Conservation (phyloP, 192 early-diverging fungal genomes). For the Coemansia interrupta region DNA sequence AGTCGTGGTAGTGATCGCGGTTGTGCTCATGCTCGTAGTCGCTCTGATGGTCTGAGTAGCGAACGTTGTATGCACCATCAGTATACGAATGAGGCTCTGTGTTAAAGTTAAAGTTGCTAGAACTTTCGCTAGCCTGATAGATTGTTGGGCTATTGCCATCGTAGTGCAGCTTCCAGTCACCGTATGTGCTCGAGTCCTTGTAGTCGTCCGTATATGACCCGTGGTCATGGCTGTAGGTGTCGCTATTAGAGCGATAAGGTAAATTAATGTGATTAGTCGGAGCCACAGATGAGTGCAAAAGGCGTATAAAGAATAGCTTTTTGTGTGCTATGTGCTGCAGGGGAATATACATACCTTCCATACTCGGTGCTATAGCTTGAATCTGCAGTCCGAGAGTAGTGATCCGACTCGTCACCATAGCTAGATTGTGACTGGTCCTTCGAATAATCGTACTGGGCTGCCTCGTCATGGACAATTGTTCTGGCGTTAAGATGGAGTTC, state of each 20-base stretch:
- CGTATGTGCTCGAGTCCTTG: conserved; percentile 4
- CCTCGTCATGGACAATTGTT: conserved; percentile 35
- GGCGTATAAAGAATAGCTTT: too few species aligned
- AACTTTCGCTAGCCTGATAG: conserved; percentile 19
- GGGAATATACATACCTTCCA: conserved; percentile 7
- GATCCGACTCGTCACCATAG: conserved; percentile 13
- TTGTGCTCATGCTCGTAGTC: conserved; percentile 3
- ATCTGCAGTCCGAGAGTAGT: not conserved
- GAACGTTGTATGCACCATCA: conserved; percentile 6
- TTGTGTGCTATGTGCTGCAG: not conserved
- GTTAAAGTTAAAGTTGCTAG: conserved; percentile 11
- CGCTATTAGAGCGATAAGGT: not conserved
- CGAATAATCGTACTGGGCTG: conserved; percentile 12
- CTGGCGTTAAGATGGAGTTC: conserved; percentile 29
- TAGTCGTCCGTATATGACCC: conserved; percentile 1
- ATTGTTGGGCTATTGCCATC: conserved; percentile 25
- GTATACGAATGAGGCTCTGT: conserved; percentile 17
- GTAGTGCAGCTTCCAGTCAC: conserved; percentile 28
- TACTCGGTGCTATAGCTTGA: conserved; percentile 5
- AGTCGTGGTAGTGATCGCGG: not conserved
- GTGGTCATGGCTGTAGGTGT: conserved; percentile 18
- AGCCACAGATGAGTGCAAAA: not conserved
- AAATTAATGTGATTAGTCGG: too few species aligned
- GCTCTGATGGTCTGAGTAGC: conserved; percentile 9
- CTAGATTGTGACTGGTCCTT: conserved; percentile 7